These are phyloP conservation scores for Pigoraptor vietnamica DNA, from an alignment of 78 protist genomes.

Conservation along the genomic window DNA sequence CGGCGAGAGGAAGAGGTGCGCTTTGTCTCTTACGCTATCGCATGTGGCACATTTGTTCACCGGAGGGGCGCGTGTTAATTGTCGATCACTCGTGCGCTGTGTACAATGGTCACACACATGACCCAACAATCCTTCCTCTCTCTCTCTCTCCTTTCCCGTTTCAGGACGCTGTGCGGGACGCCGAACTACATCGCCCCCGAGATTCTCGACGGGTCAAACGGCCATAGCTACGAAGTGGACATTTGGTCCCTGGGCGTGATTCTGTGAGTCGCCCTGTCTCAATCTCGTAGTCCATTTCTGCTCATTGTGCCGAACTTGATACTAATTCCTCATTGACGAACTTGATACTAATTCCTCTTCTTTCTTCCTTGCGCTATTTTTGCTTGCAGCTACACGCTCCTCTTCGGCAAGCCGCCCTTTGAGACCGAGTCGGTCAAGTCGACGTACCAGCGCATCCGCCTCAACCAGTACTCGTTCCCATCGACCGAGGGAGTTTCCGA, in stretches of 20 bases:
- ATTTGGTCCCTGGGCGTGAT: slow-evolving; percentile 92
- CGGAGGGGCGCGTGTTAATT: too few species aligned
- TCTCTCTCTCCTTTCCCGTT: too few species aligned
- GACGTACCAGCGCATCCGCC: slow-evolving; percentile 79
- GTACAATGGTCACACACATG: too few species aligned
- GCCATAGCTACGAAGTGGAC: slow-evolving; percentile 74
- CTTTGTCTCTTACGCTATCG: background rate
- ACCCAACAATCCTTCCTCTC: too few species aligned
- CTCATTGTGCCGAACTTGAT: background rate
- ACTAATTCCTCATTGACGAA: too few species aligned
- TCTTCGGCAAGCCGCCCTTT: slow-evolving; percentile 96
- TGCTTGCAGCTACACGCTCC: slow-evolving; percentile 70
- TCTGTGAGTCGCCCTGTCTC: slow-evolving; percentile 42
- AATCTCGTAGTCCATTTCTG: background rate
- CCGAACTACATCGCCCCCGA: slow-evolving; percentile 99
- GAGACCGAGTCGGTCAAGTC: slow-evolving; percentile 80
- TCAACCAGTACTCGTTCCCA: slow-evolving; percentile 72
- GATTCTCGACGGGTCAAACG: slow-evolving; percentile 33
- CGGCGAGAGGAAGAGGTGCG: slow-evolving; percentile 83
- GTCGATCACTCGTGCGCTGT: too few species aligned
- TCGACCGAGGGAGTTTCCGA: slow-evolving; percentile 23
- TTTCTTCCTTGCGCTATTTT: background rate
- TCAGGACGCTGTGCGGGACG: slow-evolving; percentile 95
- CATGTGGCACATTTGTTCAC: too few species aligned
- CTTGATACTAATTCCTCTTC: background rate